A percentile compares a stretch with the other conserved stretches of the same genome.
These are phyloP conservation scores for Rhytidhysteron rufulum DNA, from an alignment of 2,329 filamentous ascomycete species.

Conservation along the genomic window DNA sequence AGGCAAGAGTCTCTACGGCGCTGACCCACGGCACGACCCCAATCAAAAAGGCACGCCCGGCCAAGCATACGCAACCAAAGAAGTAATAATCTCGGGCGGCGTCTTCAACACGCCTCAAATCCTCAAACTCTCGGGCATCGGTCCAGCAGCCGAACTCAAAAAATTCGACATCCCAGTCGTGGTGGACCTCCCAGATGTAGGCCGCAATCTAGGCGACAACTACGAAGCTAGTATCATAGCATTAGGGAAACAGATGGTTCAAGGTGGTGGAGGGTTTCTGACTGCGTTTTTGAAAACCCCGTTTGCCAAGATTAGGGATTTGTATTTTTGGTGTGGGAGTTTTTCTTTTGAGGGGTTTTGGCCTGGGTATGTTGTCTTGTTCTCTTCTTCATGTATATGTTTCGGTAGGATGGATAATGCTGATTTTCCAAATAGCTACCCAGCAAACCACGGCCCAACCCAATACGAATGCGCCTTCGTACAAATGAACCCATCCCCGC, in stretches of 20 bases:
- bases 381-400: no score
- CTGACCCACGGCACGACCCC: slow-evolving; percentile 37
- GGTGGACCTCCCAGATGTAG: slow-evolving; percentile 57
- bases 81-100: slow-evolving; percentile 37
- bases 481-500: slow-evolving; percentile 60
- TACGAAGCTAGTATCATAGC: slow-evolving; percentile 44
- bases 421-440: slow-evolving; percentile 11
- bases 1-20: slow-evolving; percentile 41
- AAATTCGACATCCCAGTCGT: slow-evolving; percentile 51
- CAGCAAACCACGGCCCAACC: slow-evolving; percentile 7
- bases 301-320: slow-evolving; percentile 17
- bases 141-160: slow-evolving; percentile 51
- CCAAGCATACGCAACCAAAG: slow-evolving; percentile 32
- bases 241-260: slow-evolving; percentile 3
- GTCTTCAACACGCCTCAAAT: slow-evolving; percentile 61
- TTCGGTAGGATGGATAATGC: no score
- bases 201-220: slow-evolving; percentile 59
- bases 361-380: no score
- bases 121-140: slow-evolving; percentile 60
- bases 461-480: slow-evolving; percentile 40
- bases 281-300: slow-evolving; percentile 18
- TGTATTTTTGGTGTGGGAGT: slow-evolving; percentile 19
- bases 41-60: slow-evolving; percentile 25
- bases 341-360: slow-evolving; percentile 23
- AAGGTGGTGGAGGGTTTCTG: slow-evolving; percentile 10